Evolutionary conservation across 2,329 filamentous ascomycete genomes (phyloP), one percentile per base, ranked within the genome.

Genomic region (Cladorrhinum sp.): DNA sequence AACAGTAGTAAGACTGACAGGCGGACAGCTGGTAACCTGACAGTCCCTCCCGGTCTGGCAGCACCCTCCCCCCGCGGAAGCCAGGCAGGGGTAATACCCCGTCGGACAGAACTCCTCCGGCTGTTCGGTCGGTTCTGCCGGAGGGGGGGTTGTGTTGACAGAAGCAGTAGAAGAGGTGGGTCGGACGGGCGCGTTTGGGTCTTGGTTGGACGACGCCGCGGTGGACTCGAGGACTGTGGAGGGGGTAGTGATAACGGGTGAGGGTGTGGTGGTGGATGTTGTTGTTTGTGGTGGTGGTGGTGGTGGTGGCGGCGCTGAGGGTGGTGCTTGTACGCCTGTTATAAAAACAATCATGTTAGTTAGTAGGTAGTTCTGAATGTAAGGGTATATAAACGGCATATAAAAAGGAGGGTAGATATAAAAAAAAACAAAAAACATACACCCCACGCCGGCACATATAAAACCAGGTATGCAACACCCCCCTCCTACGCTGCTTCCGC

Each of bases 71-170:
- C 90, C 92, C 62, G 93, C 91, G 62, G 87, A 86, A 1, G 94
- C 94, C 2, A 88, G 85, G 74, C 94, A 98, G 55, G 91, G 88
- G 74, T 98, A 98, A 79, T 93, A 98, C 2, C 93, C 93, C 0
- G 88, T 93, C 0, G 94, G 94, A 68, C 94, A 98, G 68, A 82
- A 79, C 12, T 78, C 73, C 30, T 23, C 16, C 23, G 28, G 20
- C n/a, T 9, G 12, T 26, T 18, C 33, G 14, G 26, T 75, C 74
- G 5, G 73, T 72, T 6, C 71, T 67, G 4, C 74, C 75, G 60
- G 70, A 67, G 60, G 71, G 65, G 51, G 36, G 67, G 60, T 71
- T 65, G 51, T 23, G 20, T n/a, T n/a, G n/a, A n/a, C n/a, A n/a
- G 53, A 46, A 2, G 53, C 68, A 64, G 48, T 68, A 1, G 77